phyloP scores from a whole-genome alignment of 2,329 filamentous ascomycete species.

The Berkeleyomyces basicola region DNA sequence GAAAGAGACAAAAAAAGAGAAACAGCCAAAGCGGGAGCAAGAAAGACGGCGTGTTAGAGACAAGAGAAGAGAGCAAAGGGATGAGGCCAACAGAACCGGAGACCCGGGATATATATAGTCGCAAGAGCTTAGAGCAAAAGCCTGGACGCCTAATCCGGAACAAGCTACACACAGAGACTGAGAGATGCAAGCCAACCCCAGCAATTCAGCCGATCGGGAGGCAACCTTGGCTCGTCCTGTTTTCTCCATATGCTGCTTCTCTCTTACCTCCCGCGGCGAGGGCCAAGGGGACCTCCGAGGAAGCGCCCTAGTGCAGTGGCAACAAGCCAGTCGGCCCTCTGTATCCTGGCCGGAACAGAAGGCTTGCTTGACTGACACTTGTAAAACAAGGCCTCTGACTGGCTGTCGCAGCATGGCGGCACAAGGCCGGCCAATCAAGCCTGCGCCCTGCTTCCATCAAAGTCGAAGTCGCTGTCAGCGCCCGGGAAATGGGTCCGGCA shows the following conservation, averaged over 20 bases:
- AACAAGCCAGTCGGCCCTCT: not conserved
- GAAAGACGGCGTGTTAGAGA: not conserved
- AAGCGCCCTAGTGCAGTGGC: not conserved
- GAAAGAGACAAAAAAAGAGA: not conserved
- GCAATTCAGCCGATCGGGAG: too few species aligned
- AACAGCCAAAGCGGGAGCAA: not conserved
- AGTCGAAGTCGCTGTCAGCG: not conserved
- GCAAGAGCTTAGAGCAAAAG: too few species aligned
- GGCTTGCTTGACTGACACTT: not conserved
- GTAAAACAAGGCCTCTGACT: not conserved
- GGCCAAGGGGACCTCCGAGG: not conserved
- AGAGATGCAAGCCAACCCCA: too few species aligned
- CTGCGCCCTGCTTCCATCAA: not conserved
- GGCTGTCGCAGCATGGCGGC: too few species aligned
- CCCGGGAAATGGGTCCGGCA: constrained; percentile 7
- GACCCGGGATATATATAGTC: not conserved
- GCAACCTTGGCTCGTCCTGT: too few species aligned
- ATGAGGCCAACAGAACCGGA: not conserved
- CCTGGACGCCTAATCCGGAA: too few species aligned
- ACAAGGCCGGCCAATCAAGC: not conserved
- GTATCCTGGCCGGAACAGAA: not conserved
- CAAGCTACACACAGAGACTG: too few species aligned
- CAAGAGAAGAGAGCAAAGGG: not conserved
- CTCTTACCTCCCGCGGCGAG: not conserved
- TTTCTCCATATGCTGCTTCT: too few species aligned